Conservation (phyloP, 352 stramenopile genomes). For the Salisapilia sapeloensis region DNA sequence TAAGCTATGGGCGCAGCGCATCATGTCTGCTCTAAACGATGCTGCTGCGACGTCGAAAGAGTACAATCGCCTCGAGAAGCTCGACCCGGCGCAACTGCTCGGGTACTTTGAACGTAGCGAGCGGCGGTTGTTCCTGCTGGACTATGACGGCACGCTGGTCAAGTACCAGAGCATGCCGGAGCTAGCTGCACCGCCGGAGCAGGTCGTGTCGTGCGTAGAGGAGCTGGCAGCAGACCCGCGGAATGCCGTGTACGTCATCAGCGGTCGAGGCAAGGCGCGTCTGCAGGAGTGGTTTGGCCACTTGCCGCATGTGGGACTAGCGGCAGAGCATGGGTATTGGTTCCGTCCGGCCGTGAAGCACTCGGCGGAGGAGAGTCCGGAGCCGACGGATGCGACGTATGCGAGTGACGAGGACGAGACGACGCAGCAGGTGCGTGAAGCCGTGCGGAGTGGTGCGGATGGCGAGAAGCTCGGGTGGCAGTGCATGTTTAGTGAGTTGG, state of each 20-base stretch:
- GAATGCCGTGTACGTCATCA: slow-evolving; percentile 79
- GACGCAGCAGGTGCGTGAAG: no score
- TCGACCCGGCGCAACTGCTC: slow-evolving; percentile 68
- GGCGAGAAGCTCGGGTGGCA: slow-evolving; percentile 43
- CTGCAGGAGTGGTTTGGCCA: slow-evolving; percentile 75
- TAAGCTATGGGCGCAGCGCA: slow-evolving; percentile 67
- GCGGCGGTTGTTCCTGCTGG: slow-evolving; percentile 63
- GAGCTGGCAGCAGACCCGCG: slow-evolving; percentile 45
- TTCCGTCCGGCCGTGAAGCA: slow-evolving; percentile 54
- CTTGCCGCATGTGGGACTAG: slow-evolving; percentile 50
- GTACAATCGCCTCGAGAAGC: slow-evolving; percentile 75
- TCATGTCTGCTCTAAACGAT: slow-evolving; percentile 70
- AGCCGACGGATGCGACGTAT: background rate
- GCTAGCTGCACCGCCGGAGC: slow-evolving; percentile 32
- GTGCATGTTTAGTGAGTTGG: slow-evolving; percentile 68
- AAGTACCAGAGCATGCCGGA: slow-evolving; percentile 68
- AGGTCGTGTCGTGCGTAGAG: slow-evolving; percentile 42
- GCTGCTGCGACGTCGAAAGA: slow-evolving; percentile 55
- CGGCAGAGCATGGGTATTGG: slow-evolving; percentile 70
- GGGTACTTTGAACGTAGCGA: slow-evolving; percentile 74
- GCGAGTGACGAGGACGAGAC: background rate
- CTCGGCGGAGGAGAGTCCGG: slow-evolving; percentile 5
- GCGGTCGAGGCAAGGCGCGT: slow-evolving; percentile 54
- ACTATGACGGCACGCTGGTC: slow-evolving; percentile 76
- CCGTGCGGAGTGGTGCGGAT: background rate